Evolutionary conservation across 805 yeast genomes (phyloP), one percentile per base, ranked within the genome.

Genomic region (Candida awuae): DNA sequence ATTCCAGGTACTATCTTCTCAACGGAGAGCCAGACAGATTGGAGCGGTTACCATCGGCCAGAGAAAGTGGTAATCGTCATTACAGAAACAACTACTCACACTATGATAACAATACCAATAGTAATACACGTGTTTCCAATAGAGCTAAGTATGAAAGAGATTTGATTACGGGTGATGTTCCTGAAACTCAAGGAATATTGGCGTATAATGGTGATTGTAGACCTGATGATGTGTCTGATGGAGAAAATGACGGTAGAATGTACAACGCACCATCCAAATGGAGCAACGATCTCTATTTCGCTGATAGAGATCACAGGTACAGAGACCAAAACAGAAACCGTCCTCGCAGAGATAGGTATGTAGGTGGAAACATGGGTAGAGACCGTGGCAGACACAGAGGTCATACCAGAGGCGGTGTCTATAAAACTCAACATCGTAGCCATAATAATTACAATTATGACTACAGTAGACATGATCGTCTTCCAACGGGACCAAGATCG

Each of bases 1-100:
- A 68, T 38, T 77, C 84, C 16, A 58, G 83, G 29, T 81, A 79
- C 58, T 81, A 81, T 59, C 61, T 78, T 41, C 53, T 77, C 14
- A 80, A 81, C 47, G 90, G 90, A 4, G 87, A 78, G 52, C 90
- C 87, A 3, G 74, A 75, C 12, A 41, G 39, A 14, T 42, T 54
- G 61, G 52, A 62, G 49, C 51, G 70, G 43, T 23, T 44, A 18
- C 46, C 46, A 10, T 29, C 36, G 6, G 47, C 50, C 13, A 36
- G 29, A 35, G 45, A 55, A 38, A 48, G n/a, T n/a, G n/a, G n/a
- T n/a, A n/a, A n/a, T n/a, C n/a, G n/a, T n/a, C n/a, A n/a, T n/a
- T n/a, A n/a, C n/a, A n/a, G n/a, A n/a, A n/a, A n/a, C n/a, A n/a
- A n/a, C n/a, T n/a, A n/a, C n/a, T n/a, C n/a, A n/a, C n/a, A n/a